A percentile compares a stretch with the other conserved stretches of the same genome.
Conservation (phyloP, 1,284 basidiomycete species). For the Ustilago hordei region DNA sequence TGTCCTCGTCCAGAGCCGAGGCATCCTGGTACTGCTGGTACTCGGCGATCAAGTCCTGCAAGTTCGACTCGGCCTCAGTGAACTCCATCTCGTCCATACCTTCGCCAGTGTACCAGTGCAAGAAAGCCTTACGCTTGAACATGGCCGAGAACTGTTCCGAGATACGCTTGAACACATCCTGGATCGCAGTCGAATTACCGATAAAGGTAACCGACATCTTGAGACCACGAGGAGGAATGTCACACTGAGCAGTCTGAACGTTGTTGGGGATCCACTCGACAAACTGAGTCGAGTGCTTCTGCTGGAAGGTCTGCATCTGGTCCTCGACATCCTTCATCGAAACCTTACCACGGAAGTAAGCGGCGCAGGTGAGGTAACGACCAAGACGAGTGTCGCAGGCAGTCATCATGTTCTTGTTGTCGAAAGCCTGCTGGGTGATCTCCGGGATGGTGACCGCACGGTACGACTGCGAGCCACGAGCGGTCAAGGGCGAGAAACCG, state of each 20-base stretch:
- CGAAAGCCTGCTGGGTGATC: slow-evolving; percentile 66
- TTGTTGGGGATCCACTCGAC: slow-evolving; percentile 70
- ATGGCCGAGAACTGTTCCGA: slow-evolving; percentile 68
- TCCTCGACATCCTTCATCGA: slow-evolving; percentile 71
- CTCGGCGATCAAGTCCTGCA: slow-evolving; percentile 71
- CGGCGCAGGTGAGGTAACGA: slow-evolving; percentile 72
- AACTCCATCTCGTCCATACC: slow-evolving; percentile 71
- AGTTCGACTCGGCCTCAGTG: slow-evolving; percentile 70
- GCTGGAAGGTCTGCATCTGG: slow-evolving; percentile 68
- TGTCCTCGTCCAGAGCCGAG: slow-evolving; percentile 70
- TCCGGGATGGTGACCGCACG: slow-evolving; percentile 68
- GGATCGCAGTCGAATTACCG: slow-evolving; percentile 69
- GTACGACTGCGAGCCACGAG: slow-evolving; percentile 73
- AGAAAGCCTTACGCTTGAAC: slow-evolving; percentile 70
- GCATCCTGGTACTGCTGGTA: slow-evolving; percentile 71
- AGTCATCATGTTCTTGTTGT: slow-evolving; percentile 72
- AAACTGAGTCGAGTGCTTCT: slow-evolving; percentile 65
- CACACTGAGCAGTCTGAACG: slow-evolving; percentile 68
- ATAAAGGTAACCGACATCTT: slow-evolving; percentile 70
- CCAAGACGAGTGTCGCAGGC: slow-evolving; percentile 79
- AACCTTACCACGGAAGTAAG: slow-evolving; percentile 68
- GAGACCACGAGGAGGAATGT: slow-evolving; percentile 66
- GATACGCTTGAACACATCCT: slow-evolving; percentile 69
- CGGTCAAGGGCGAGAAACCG: slow-evolving; percentile 69
- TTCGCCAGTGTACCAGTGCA: slow-evolving; percentile 71